Evolutionary conservation across 495 filamentous ascomycete genomes (phyloP), one percentile per base, ranked within the genome.

Genomic region (Penicillium alfredii): DNA sequence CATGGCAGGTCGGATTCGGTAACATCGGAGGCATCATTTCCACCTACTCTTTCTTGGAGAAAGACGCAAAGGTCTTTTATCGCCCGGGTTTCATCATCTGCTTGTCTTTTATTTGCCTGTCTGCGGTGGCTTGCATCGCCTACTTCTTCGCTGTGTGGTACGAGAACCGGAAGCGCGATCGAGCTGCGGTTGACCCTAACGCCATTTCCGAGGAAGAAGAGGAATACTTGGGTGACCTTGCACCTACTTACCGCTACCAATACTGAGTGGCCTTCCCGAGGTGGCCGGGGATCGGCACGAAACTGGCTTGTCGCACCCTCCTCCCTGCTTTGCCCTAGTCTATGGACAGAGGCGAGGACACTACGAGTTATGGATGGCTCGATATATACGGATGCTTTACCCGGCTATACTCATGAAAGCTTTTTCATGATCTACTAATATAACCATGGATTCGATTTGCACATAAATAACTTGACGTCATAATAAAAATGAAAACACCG

Each of bases 1-100:
- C 85, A 5, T 95, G 82, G 83, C 88, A 94, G 55, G 67, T 96
- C 27, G 88, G 84, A 0, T 93, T 93, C 45, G 90, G 90, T n/a
- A 95, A 96, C 47, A 83, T 66, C 20, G 89, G 88, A 23, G 92
- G 90, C 9, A 93, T 98, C 45, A 88, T 96, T 37, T 74, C 90
- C 0, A 89, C 87, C 0, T 96, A 82, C 61, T 69, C 79, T 0
- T 98, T 97, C 60, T 46, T 92, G 15, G 47, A 56, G 5, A 78
- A 71, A 30, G 86, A 96, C 55, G 78, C 75, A 2, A 82, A 84
- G 4, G 50, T 65, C 2, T 49, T 33, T 17, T 94, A 82, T 56
- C 77, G 64, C 9, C 74, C 73, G 13, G 92, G 92, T 0, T 94
- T 90, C 61, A 68, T 66, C 20, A 86, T 96, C 42, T 84, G 80